Evolutionary conservation across 805 yeast species (phyloP), one percentile per base, ranked within the genome.

Genomic region (Candida montana): DNA sequence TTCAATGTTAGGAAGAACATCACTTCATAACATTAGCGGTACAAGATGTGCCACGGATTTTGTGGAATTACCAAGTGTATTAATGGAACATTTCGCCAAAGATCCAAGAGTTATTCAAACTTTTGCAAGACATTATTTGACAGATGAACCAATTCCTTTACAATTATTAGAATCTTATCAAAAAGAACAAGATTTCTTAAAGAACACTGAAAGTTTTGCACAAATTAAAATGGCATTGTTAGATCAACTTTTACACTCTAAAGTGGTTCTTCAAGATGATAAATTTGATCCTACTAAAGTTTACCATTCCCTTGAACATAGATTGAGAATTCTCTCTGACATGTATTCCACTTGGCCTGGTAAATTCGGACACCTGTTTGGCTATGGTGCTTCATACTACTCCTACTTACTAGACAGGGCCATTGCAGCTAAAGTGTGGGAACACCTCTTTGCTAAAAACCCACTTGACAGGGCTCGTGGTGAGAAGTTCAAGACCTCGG

Each of bases 41-140:
- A 93, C 99, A 0, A 72, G 99, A 45, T 91, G 98, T 59, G 84
- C 87, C 5, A 87, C 98, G 0, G 99, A 93, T 61, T 93, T 93
- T 65, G 99, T 93, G 15, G 99, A 93, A 61, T 66, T 93, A 33
- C 99, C 99, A 2, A 88, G 96, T 12, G 91, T 93, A n/a, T 62
- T 93, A 41, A 91, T 90, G 95, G 99, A 93, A 59, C 82, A 80
- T 52, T 93, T 93, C 64, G 90, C 95, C 18, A 77, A 79, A 35
- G 91, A 86, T 57, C 79, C 82, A 9, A 67, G 89, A 33, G 96
- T 93, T 0, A 63, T 93, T 33, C 66, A 75, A 37, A 64, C 76
- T 21, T 84, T 85, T 52, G 95, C 95, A 1, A 68, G 72, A 35
- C 95, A 90, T 61, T 62, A 64, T 49, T 42, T 52, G 15, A 85